Base-by-base conservation (phyloP, 2,329 filamentous ascomycete genomes). In the Cyphellophora attinorum region DNA sequence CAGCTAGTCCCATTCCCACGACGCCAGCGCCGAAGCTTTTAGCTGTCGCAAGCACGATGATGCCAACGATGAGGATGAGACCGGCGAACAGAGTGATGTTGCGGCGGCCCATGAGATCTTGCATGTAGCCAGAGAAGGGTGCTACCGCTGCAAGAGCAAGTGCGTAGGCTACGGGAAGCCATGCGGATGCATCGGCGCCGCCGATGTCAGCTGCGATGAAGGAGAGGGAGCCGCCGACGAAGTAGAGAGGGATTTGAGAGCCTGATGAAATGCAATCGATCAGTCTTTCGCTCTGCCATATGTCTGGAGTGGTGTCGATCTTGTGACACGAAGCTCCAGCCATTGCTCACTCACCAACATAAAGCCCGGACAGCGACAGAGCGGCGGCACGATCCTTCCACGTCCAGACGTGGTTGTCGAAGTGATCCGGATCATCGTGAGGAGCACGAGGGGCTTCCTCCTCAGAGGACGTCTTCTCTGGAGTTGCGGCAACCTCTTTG, bases 211-310 rank as follows among this genome's bases (percentile, higher is more conserved):
- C 31, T 11, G 39, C 29, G 29, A 44, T 44, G 34, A 42, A 44
- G 10, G 30, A 11, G n/a, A 44, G 35, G 18, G 39, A 42, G 6
- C 39, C 41, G 5, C 41, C 41, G 5, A 39, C 39, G 25, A 44
- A 44, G 23, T 44, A 44, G 11, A 44, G 39, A 11, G 39, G 39
- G 15, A 44, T 44, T 28, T 44, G 41, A 5, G 41, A 44, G 15
- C 41, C 41, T 40, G 21, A n/a, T n/a, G n/a, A n/a, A n/a, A n/a
- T n/a, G n/a, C n/a, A n/a, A n/a, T n/a, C n/a, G n/a, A n/a, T n/a
- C n/a, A n/a, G n/a, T n/a, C n/a, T n/a, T n/a, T n/a, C n/a, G n/a
- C n/a, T n/a, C n/a, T n/a, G n/a, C n/a, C n/a, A n/a, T n/a, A n/a
- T n/a, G n/a, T n/a, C n/a, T n/a, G n/a, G n/a, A n/a, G n/a, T n/a